Percentiles rank a stretch among this genome's conserved stretches.
Evolutionary conservation across 2,329 filamentous ascomycete genomes (phyloP).

Genomic region (Calonectria pauciramosa): DNA sequence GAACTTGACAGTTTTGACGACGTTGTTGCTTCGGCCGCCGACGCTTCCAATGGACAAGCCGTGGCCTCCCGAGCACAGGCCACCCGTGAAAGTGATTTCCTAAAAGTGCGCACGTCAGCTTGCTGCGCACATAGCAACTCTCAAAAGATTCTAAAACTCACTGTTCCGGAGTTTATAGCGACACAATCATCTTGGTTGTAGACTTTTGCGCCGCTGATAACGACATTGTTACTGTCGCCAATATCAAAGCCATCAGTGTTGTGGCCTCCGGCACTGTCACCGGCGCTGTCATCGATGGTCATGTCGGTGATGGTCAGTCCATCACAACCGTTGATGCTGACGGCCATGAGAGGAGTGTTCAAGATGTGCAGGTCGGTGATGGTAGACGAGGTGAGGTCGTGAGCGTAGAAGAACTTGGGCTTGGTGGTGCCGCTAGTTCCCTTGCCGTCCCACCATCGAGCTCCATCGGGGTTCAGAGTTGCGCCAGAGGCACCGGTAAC

Average conservation of each 20-base stretch:
- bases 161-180: conserved; percentile 66
- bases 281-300: conserved; percentile 55
- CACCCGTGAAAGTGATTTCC: conserved; percentile 60
- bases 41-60: conserved; percentile 60
- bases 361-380: conserved; percentile 55
- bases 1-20: conserved; percentile 65
- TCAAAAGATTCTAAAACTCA: not conserved
- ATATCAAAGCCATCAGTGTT: conserved; percentile 75
- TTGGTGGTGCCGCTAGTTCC: conserved; percentile 38
- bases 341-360: conserved; percentile 58
- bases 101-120: not conserved
- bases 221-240: conserved; percentile 62
- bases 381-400: conserved; percentile 44
- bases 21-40: conserved; percentile 64
- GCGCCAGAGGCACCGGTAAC: conserved; percentile 40
- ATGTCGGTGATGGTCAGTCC: conserved; percentile 53
- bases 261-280: conserved; percentile 53
- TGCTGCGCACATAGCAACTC: no score
- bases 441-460: conserved; percentile 40
- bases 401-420: conserved; percentile 44
- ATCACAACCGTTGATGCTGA: conserved; percentile 54
- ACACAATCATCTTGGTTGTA: conserved; percentile 75
- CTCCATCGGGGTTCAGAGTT: conserved; percentile 35
- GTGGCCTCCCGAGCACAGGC: conserved; percentile 60
- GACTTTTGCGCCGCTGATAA: conserved; percentile 65